Evolutionary conservation across 805 yeast genomes (phyloP).

Genomic region (Kuraishia ogatae): DNA sequence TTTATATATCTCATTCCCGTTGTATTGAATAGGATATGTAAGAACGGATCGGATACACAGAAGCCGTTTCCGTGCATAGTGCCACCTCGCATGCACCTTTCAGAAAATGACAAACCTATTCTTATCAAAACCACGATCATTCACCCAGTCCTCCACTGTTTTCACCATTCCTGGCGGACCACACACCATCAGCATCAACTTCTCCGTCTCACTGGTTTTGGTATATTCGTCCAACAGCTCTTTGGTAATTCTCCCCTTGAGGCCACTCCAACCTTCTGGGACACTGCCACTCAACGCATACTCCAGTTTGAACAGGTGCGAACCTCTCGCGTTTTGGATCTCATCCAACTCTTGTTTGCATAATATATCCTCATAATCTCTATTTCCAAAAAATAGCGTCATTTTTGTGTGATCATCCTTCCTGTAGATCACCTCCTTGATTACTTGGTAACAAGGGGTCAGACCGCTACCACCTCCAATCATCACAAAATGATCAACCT

Average conservation of each 20-base stretch:
- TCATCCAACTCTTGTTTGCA: constrained; percentile 35
- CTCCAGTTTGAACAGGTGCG: constrained; percentile 27
- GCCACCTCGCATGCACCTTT: neutral
- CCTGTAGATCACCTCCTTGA: constrained; percentile 35
- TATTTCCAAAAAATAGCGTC: constrained; percentile 35
- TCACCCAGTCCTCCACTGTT: constrained; percentile 10
- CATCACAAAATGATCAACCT: constrained; percentile 26
- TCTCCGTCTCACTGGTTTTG: constrained; percentile 11
- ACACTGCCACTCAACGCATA: constrained; percentile 27
- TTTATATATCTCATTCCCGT: no score
- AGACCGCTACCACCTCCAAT: constrained; percentile 51
- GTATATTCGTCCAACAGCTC: constrained; percentile 30
- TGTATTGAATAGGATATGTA: no score
- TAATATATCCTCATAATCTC: constrained; percentile 33
- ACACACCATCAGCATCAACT: constrained; percentile 36
- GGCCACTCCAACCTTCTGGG: constrained; percentile 25
- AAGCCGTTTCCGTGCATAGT: neutral
- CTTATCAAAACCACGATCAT: constrained; percentile 6
- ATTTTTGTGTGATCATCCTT: constrained; percentile 37
- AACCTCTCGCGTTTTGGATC: constrained; percentile 26
- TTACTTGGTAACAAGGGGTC: constrained; percentile 45
- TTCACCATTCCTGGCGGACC: constrained; percentile 38
- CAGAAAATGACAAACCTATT: constrained; percentile 13
- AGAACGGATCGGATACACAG: neutral
- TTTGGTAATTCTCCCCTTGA: constrained; percentile 30